Conservation (phyloP, 2,329 filamentous ascomycete species). For the Nectriaceae sp. region DNA sequence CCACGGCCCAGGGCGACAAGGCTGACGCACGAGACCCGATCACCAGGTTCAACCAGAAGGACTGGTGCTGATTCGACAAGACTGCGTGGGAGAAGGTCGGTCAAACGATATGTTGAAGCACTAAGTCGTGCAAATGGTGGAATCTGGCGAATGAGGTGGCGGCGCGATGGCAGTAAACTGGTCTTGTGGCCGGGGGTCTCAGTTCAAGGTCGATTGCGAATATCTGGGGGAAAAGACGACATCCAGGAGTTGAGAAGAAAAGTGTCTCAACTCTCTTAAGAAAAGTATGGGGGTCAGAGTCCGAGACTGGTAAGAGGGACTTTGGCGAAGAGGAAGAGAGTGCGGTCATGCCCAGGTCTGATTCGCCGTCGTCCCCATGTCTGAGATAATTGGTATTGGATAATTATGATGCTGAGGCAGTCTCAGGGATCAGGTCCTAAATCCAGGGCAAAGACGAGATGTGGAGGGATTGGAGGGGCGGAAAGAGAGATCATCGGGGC, state of each 20-base stretch:
- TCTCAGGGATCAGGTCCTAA: too few relatives aligned
- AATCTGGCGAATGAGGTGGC: conserved; percentile 16
- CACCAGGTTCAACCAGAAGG: conserved; percentile 6
- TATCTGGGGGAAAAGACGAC: conserved; percentile 27
- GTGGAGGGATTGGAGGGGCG: too few relatives aligned
- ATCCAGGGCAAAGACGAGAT: too few relatives aligned
- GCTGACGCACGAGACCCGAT: conserved; percentile 5
- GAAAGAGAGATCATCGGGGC: too few relatives aligned
- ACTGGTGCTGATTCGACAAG: conserved; percentile 7
- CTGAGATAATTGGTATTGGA: background rate
- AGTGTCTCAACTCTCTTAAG: too few relatives aligned
- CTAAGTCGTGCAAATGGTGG: background rate
- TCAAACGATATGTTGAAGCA: conserved; percentile 6
- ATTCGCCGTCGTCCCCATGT: background rate
- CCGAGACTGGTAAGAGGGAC: too few relatives aligned
- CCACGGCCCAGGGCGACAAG: background rate
- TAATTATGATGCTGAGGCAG: too few relatives aligned
- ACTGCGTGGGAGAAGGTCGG: conserved; percentile 15
- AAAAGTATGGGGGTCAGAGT: background rate
- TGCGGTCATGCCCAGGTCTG: conserved; percentile 13
- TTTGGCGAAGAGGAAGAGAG: background rate
- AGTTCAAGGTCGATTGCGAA: conserved; percentile 26
- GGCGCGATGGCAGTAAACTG: conserved; percentile 4
- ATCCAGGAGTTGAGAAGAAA: conserved; percentile 5
- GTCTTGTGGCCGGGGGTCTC: conserved; percentile 17